Percentiles rank a stretch among this genome's conserved stretches.
Evolutionary conservation across 495 filamentous ascomycete genomes (phyloP).

Genomic region (Pyrenula massariospora): DNA sequence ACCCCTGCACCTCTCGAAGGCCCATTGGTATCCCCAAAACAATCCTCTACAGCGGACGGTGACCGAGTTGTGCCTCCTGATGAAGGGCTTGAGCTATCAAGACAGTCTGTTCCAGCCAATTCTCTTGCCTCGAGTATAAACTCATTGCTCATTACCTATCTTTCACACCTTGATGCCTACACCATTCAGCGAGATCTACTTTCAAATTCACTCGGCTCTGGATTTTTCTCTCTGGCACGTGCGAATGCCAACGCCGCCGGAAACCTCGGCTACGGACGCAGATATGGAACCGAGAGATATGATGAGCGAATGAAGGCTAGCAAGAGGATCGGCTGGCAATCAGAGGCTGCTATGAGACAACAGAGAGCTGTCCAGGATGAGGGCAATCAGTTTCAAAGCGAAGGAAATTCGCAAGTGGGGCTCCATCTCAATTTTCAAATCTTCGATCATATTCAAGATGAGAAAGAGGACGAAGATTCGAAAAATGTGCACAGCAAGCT

Average conservation of each 20-base stretch:
- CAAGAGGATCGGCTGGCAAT: conserved; percentile 16
- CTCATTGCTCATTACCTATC: not conserved
- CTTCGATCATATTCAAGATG: not conserved
- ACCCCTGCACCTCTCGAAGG: not conserved
- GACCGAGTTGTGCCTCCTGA: too few species aligned
- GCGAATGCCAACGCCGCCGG: conserved; percentile 55
- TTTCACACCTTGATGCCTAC: not conserved
- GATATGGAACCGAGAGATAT: conserved; percentile 58
- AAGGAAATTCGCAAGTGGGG: not conserved
- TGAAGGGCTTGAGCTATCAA: too few species aligned
- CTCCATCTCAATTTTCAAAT: not conserved
- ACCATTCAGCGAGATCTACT: not conserved
- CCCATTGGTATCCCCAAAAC: too few species aligned
- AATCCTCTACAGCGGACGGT: too few species aligned
- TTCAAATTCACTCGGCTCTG: conserved; percentile 15
- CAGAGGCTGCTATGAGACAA: not conserved
- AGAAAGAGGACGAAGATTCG: not conserved
- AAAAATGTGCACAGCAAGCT: not conserved
- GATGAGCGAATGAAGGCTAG: conserved; percentile 62
- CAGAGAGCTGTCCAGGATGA: not conserved
- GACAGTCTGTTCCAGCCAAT: conserved; percentile 2
- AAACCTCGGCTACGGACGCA: conserved; percentile 29
- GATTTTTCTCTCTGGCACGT: conserved; percentile 46
- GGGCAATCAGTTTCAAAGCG: not conserved
- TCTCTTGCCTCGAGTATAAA: not conserved